Evolutionary conservation across 306 rosid genomes (phyloP), one percentile per base, ranked within the genome.

Genomic region (Canavalia ensiformis): DNA sequence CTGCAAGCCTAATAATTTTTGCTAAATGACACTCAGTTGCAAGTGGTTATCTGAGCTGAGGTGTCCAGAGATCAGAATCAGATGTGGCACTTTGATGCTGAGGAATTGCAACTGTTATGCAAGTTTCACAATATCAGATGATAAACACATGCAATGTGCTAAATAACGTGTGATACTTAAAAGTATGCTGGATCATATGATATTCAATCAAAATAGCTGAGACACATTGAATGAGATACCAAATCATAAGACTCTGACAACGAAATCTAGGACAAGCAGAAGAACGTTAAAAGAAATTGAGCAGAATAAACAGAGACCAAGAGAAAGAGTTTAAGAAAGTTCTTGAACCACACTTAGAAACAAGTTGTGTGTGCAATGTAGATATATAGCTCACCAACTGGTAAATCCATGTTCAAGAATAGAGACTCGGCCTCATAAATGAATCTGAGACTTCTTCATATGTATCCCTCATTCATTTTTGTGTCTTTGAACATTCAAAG

Each of bases 21-120:
- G 50, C 66, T 31, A 42, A 8, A 4, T 68, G 35, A 45, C 28
- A 76, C 18, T 31, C 31, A 12, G 25, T 25, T 42, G 54, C 55
- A 64, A 18, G 57, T 42, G 31, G 46, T 54, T 81, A 31, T 42
- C 49, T 13, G 68, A 81, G 68, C 58, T 64, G 79, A 81, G 75
- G 37, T 29, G 57, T 51, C 30, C 41, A 6, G 34, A 64, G 80
- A 74, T 54, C 59, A 73, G 57, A 39, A 50, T 33, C 47, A 65
- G 56, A 4, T 42, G 68, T 13, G 4, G n/a, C 82, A 52, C 67
- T 52, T 77, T 54, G 33, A 51, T 6, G 51, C 65, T 29, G 46
- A 9, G 42, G 65, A 39, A 25, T 50, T 62, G 63, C 74, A 63
- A 6, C 74, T 72, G 75, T 8, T 62, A 65, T 5, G 74, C 34